A percentile compares a stretch with the other conserved stretches of the same genome.
Conservation (phyloP, 805 yeast species). For the Pichia membranifaciens region DNA sequence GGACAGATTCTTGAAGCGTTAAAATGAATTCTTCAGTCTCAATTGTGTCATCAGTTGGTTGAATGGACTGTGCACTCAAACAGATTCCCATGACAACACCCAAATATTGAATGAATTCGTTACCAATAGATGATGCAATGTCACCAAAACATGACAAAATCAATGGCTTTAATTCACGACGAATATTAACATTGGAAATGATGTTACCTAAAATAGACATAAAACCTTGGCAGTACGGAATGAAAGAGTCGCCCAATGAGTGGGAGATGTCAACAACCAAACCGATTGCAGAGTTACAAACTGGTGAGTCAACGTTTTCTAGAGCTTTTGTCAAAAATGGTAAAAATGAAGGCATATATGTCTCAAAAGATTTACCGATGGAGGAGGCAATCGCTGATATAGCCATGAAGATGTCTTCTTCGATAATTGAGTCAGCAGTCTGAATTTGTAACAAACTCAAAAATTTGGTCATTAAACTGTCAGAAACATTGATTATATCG, state of each 20-base stretch:
- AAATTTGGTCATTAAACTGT: conserved; percentile 78
- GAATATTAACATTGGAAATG: conserved; percentile 60
- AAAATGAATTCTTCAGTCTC: conserved; percentile 75
- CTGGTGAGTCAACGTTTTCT: conserved; percentile 74
- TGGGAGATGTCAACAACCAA: conserved; percentile 91
- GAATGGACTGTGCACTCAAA: conserved; percentile 53
- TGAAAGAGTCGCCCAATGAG: conserved; percentile 69
- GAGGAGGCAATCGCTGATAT: conserved; percentile 86
- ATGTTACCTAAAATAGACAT: conserved; percentile 78
- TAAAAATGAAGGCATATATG: conserved; percentile 74
- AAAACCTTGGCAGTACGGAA: conserved; percentile 70
- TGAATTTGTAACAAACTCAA: conserved; percentile 59
- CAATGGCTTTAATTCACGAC: conserved; percentile 78
- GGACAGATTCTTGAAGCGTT: conserved; percentile 75
- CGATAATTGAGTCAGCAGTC: conserved; percentile 62
- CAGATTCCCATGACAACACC: conserved; percentile 76
- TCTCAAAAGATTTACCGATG: conserved; percentile 60
- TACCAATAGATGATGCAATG: conserved; percentile 83
- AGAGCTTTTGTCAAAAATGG: conserved; percentile 80
- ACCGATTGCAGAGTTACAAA: conserved; percentile 88
- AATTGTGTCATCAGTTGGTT: conserved; percentile 56
- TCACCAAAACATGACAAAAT: conserved; percentile 94
- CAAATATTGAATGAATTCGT: conserved; percentile 68
- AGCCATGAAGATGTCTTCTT: conserved; percentile 91
- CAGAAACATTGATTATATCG: conserved; percentile 64